Evolutionary conservation across 345 rosid species (phyloP).

Genomic region (Diplotaxis tenuifolia): DNA sequence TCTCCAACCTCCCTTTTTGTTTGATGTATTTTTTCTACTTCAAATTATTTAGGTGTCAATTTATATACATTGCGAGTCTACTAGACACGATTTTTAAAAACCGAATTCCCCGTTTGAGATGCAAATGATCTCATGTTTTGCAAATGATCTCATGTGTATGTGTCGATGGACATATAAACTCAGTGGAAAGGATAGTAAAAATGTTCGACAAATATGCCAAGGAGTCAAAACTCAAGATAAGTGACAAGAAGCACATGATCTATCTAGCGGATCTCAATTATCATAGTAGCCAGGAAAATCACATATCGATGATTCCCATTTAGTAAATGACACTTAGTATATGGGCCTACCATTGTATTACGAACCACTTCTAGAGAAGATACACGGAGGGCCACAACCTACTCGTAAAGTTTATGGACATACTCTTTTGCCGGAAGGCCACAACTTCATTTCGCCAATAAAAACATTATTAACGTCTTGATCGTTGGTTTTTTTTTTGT

Average conservation of each 20-base stretch:
- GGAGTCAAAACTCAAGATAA: background rate
- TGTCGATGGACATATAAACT: background rate
- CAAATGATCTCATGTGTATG: background rate
- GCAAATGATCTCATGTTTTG: too few relatives aligned
- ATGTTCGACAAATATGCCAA: background rate
- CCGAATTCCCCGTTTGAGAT: background rate
- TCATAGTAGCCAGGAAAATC: background rate
- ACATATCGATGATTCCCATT: background rate
- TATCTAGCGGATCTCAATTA: background rate
- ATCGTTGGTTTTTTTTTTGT: too few relatives aligned
- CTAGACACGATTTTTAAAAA: background rate
- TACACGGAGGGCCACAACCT: background rate
- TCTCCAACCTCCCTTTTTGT: background rate
- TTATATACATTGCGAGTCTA: background rate
- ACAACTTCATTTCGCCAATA: background rate
- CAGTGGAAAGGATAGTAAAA: background rate
- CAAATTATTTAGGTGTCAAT: conserved; percentile 4
- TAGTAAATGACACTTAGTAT: background rate
- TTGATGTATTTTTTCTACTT: background rate
- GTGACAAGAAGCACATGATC: too few relatives aligned
- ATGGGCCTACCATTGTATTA: background rate
- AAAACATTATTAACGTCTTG: background rate
- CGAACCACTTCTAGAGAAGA: background rate
- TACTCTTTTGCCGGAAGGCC: background rate
- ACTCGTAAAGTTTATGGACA: background rate